phyloP scores from a whole-genome alignment of 2,329 filamentous ascomycete species.

The Boeremia lycopersici region DNA sequence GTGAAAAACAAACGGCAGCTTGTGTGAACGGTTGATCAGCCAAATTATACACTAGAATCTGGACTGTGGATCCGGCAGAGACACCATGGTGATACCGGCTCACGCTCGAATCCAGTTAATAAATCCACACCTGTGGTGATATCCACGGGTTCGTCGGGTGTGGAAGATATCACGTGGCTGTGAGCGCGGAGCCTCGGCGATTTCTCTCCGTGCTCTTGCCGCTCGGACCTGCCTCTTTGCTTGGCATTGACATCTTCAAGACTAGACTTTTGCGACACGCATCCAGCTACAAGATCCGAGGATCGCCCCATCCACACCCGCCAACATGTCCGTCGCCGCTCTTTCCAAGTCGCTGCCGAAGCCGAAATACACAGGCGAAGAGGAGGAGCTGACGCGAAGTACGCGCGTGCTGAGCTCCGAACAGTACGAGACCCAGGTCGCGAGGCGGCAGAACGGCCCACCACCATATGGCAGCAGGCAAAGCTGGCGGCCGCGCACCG shows the following conservation, averaged over 20 bases:
- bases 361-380: constrained; percentile 87
- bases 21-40: too few species aligned
- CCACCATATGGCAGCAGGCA: constrained; percentile 85
- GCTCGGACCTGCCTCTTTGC: background rate
- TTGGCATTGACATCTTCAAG: constrained; percentile 1
- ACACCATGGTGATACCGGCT: too few species aligned
- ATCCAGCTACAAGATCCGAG: constrained; percentile 2
- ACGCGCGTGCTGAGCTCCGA: constrained; percentile 80
- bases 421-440: constrained; percentile 85
- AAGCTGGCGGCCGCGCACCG: constrained; percentile 86
- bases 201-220: background rate
- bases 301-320: constrained; percentile 11
- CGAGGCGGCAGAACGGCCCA: constrained; percentile 72
- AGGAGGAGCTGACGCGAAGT: constrained; percentile 82
- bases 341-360: constrained; percentile 83
- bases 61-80: too few species aligned
- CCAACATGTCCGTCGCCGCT: constrained; percentile 57
- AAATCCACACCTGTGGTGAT: too few species aligned
- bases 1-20: too few species aligned
- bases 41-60: too few species aligned
- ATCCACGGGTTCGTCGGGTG: too few species aligned
- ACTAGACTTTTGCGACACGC: constrained; percentile 13
- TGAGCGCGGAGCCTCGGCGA: constrained; percentile 2
- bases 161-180: background rate
- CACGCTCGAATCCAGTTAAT: too few species aligned